Conservation (phyloP, 371 early-diverging fungal species). For the Lichtheimia ornata region DNA sequence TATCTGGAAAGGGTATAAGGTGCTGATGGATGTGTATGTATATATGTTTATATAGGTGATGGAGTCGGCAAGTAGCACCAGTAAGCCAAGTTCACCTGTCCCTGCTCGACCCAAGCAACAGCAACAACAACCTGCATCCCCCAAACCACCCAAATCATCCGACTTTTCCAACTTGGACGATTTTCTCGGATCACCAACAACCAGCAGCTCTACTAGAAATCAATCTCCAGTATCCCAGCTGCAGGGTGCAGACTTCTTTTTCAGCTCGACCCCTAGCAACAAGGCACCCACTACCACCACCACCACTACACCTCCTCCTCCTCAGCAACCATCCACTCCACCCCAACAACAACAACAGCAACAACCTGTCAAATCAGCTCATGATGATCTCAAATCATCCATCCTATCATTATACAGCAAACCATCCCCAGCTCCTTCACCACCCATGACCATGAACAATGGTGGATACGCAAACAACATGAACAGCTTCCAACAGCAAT, state of each 20-base stretch:
- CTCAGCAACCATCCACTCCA: conserved; percentile 12
- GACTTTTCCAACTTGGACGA: conserved; percentile 47
- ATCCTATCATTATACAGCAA: conserved; percentile 56
- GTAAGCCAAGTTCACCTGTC: not conserved
- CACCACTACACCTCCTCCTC: conserved; percentile 12
- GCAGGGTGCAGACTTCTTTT: conserved; percentile 51
- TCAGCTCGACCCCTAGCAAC: conserved; percentile 12
- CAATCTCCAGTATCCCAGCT: conserved; percentile 23
- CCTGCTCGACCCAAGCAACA: conserved; percentile 2
- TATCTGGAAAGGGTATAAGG: not conserved
- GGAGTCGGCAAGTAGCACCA: not conserved
- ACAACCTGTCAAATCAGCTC: conserved; percentile 19
- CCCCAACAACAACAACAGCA: conserved; percentile 18
- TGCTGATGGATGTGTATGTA: not conserved
- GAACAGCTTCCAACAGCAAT: conserved; percentile 36
- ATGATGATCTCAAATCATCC: conserved; percentile 55
- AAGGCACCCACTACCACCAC: conserved; percentile 13
- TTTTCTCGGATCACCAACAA: conserved; percentile 37
- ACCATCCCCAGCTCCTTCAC: conserved; percentile 10
- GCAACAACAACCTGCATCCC: not conserved
- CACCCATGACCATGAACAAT: conserved; percentile 14
- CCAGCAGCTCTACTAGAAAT: conserved; percentile 20
- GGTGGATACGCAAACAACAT: conserved; percentile 22
- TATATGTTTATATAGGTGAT: not conserved
- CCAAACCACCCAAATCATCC: conserved; percentile 9